A percentile compares a stretch with the other conserved stretches of the same genome.
Evolutionary conservation across 306 rosid species (phyloP).

Genomic region (Sicyos baderoa): DNA sequence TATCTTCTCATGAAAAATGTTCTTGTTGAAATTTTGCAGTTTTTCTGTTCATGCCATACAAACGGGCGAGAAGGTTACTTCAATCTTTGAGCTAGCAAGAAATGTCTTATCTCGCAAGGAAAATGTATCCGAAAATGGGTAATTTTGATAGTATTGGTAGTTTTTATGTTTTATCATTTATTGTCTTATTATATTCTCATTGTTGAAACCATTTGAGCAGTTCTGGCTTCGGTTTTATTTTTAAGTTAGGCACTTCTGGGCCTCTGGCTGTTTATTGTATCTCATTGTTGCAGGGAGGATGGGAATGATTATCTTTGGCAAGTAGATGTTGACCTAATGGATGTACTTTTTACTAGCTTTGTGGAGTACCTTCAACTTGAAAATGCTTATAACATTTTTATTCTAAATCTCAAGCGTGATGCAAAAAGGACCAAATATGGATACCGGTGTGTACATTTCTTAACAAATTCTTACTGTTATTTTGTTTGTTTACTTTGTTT

Average conservation of each 20-base stretch:
- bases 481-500: constrained; percentile 7
- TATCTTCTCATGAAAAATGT: not conserved
- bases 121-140: constrained; percentile 47
- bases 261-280: constrained; percentile 17
- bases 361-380: constrained; percentile 88
- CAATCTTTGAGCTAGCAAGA: constrained; percentile 70
- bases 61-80: constrained; percentile 83
- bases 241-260: constrained; percentile 12
- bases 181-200: constrained; percentile 10
- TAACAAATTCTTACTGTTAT: not conserved
- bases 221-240: constrained; percentile 13
- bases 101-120: constrained; percentile 51
- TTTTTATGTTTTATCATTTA: not conserved
- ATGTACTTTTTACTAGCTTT: constrained; percentile 56
- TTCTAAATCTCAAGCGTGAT: constrained; percentile 68
- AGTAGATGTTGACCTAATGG: constrained; percentile 77
- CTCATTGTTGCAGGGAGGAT: constrained; percentile 41
- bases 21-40: constrained; percentile 39
- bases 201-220: not conserved
- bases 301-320: constrained; percentile 49
- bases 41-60: constrained; percentile 87
- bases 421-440: constrained; percentile 57
- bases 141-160: constrained; percentile 8
- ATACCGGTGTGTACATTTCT: constrained; percentile 50
- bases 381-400: constrained; percentile 71